These are phyloP conservation scores for Alternaria novae-zelandiae DNA, from an alignment of 2,329 filamentous ascomycete genomes.

Conservation along the genomic window DNA sequence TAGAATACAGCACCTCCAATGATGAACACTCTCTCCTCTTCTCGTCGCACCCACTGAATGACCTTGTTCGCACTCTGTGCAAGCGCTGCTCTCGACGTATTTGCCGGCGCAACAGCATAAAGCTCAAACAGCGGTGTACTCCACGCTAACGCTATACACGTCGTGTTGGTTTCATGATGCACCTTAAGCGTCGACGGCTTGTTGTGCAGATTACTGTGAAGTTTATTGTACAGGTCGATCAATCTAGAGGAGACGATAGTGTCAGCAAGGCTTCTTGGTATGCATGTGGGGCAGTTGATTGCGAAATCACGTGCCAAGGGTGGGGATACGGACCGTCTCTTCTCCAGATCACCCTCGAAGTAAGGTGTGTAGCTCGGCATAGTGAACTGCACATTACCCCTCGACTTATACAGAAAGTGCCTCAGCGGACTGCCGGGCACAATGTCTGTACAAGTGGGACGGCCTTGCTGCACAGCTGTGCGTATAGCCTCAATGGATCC, in stretches of 20 bases:
- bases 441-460: slow-evolving; percentile 75
- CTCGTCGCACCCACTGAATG: slow-evolving; percentile 86
- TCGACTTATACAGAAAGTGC: slow-evolving; percentile 96
- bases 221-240: slow-evolving; percentile 81
- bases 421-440: slow-evolving; percentile 79
- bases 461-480: slow-evolving; percentile 71
- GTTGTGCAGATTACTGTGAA: slow-evolving; percentile 85
- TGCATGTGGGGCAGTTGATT: background rate
- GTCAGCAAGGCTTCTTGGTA: background rate
- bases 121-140: slow-evolving; percentile 90
- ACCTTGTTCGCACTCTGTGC: slow-evolving; percentile 88
- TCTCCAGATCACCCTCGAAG: slow-evolving; percentile 66
- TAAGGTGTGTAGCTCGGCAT: slow-evolving; percentile 82
- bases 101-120: slow-evolving; percentile 89
- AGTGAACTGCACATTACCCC: slow-evolving; percentile 92
- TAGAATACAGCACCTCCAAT: slow-evolving; percentile 88
- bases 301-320: background rate
- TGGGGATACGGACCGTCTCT: slow-evolving; percentile 61
- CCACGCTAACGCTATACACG: slow-evolving; percentile 81
- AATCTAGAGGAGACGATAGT: slow-evolving; percentile 9
- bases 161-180: slow-evolving; percentile 77
- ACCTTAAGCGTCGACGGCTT: slow-evolving; percentile 87
- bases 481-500: slow-evolving; percentile 77
- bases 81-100: slow-evolving; percentile 66
- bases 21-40: slow-evolving; percentile 94